Evolutionary conservation across 805 yeast genomes (phyloP), one percentile per base, ranked within the genome.

Genomic region (Wickerhamiella kurtzmanii): DNA sequence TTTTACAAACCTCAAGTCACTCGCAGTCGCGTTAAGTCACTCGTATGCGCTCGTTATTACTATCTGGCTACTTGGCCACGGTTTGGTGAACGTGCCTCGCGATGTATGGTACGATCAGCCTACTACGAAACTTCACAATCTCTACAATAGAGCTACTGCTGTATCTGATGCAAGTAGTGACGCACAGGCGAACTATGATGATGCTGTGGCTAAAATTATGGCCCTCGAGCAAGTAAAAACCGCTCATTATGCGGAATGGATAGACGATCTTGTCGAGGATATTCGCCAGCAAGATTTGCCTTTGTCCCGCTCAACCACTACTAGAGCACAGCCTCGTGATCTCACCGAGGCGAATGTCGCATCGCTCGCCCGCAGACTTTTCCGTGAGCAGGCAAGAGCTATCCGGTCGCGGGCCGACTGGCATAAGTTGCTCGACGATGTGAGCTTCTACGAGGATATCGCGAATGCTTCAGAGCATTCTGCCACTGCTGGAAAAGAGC

Each of bases 61-160:
- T 2, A 70, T 82, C 19, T 83, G 92, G 89, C 65, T 85, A 48
- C 77, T 85, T 82, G 83, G 89, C 2, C 88, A 84, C 60, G 94
- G 95, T 0, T 63, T 82, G 43, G 73, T 82, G 16, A 71, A 73
- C 40, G 68, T 83, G 2, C 94, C 95, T 0, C 69, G 82, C 48
- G 60, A 66, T 45, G 51, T 64, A 52, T 64, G 68, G 63, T 36
- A 56, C 35, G 57, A 64, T 49, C 48, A 65, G 50, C 61, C 73
- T 60, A 72, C 58, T 6, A 46, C 56, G 9, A 60, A 61, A 36
- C 58, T 73, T 25, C 58, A 60, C 15, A 54, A 57, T 4, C 56
- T 66, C 25, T 83, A 83, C 60, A 50, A 69, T 44, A 72, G 71
- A 49, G 70, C 87, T 0, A 82, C 85, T 0, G 63, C 60, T 17